Base-by-base conservation (phyloP, 306 rosid species). In the Dryas octopetala region DNA sequence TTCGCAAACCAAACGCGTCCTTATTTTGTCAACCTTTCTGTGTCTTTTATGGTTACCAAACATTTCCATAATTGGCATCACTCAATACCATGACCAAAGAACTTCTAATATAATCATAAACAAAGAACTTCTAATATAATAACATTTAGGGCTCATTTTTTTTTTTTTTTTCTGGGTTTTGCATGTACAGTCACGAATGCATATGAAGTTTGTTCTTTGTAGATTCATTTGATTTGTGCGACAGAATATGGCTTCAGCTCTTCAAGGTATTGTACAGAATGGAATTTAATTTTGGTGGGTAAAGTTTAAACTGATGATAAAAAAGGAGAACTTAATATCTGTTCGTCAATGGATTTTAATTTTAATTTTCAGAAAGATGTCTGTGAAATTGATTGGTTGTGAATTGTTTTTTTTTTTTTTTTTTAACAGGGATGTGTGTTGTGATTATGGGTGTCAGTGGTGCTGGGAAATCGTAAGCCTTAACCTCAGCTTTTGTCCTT, bases 361-460 rank as follows among this genome's bases (percentile, higher is more conserved):
- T 54, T 58, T 71, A 5, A 40, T n/a, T 2, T n/a, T 12, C 66
- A 10, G 38, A 32, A 32, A 0, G 41, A 16, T 17, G 32, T n/a
- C 52, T 38, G 12, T 54, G 63, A 70, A 17, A 19, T 43, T 58
- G 45, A 45, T n/a, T 57, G 62, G 62, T 70, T 70, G 32, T 70
- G 50, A n/a, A 40, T 7, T 40, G 45, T 43, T 28, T 28, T 41
- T 14, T 9, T 17, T 32, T 5, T 26, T 62, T 9, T 3, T 5
- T 73, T 49, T 23, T 11, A 10, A 26, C 88, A 88, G 93, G 79
- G 49, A 44, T 68, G 46, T 85, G 75, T 65, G 66, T 91, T 57
- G 86, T 94, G 40, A 43, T 94, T 45, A 88, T 88, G 93, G 98
- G 96, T 54, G 96, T 94, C 60, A 83, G 97, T 49, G 98, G 98